These are phyloP conservation scores for Tricholoma terreum DNA, from an alignment of 768 basidiomycete genomes.

Conservation along the genomic window DNA sequence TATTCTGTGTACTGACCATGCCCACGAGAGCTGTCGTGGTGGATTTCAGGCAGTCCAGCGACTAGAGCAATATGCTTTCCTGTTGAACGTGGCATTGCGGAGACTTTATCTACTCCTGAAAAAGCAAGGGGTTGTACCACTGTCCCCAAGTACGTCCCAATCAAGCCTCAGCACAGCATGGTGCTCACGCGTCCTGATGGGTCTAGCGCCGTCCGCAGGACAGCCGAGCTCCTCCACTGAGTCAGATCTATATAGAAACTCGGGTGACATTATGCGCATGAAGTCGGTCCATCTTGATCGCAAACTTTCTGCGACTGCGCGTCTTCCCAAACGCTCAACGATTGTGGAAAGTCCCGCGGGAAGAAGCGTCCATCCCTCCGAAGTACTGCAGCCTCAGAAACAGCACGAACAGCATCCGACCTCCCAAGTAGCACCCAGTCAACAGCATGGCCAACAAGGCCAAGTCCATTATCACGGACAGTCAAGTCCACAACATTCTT, in stretches of 20 bases:
- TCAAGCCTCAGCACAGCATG: not conserved
- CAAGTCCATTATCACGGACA: conserved; percentile 36
- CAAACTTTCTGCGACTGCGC: conserved; percentile 91
- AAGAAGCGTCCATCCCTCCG: conserved; percentile 74
- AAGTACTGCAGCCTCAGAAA: conserved; percentile 48
- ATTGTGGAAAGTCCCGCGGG: conserved; percentile 95
- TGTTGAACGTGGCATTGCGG: conserved; percentile 92
- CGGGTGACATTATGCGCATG: conserved; percentile 89
- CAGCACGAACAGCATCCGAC: conserved; percentile 38
- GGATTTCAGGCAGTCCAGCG: conserved; percentile 93
- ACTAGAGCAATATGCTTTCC: conserved; percentile 95
- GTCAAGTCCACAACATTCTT: conserved; percentile 27
- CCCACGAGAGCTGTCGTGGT: conserved; percentile 55
- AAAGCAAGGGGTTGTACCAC: conserved; percentile 87
- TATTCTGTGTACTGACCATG: conserved; percentile 79
- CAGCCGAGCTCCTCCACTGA: conserved; percentile 37
- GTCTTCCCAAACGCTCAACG: conserved; percentile 89
- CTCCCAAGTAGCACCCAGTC: conserved; percentile 26
- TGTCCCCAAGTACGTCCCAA: conserved; percentile 59
- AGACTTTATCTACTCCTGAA: conserved; percentile 84
- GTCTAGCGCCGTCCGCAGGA: conserved; percentile 26
- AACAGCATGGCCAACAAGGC: conserved; percentile 31
- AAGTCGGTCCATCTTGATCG: conserved; percentile 93
- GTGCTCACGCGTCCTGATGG: conserved; percentile 12
- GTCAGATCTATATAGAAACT: conserved; percentile 81